phyloP scores from a whole-genome alignment of 352 stramenopile species.

The Globisporangium spiculum region DNA sequence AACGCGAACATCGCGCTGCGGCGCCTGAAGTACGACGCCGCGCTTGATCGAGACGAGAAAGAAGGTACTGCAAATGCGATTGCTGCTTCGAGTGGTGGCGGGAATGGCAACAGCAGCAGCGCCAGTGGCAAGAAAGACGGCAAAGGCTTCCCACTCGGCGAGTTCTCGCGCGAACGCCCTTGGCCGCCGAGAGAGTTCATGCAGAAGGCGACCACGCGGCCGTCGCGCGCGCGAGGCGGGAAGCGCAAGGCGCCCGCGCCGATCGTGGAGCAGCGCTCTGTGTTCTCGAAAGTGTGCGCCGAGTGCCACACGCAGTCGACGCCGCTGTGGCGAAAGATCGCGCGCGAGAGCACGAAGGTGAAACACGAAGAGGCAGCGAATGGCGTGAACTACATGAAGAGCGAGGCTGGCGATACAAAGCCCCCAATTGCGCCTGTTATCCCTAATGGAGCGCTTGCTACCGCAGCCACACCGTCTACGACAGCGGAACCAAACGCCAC shows the following conservation, averaged over 20 bases:
- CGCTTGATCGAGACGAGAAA: slow-evolving; percentile 13
- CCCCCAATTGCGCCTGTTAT: not conserved
- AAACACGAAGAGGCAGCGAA: not conserved
- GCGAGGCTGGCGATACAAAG: not conserved
- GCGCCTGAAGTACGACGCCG: slow-evolving; percentile 36
- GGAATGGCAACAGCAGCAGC: not conserved
- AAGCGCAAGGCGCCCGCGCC: slow-evolving; percentile 64
- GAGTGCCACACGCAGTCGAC: slow-evolving; percentile 63
- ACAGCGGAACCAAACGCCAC: not conserved
- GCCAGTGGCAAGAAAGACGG: slow-evolving; percentile 17
- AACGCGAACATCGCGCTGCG: slow-evolving; percentile 38
- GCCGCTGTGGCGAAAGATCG: slow-evolving; percentile 52
- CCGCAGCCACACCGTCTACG: not conserved
- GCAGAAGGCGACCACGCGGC: slow-evolving; percentile 49
- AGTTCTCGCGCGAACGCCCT: slow-evolving; percentile 53
- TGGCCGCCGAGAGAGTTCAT: slow-evolving; percentile 80
- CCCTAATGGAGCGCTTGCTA: not conserved
- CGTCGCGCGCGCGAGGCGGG: slow-evolving; percentile 34
- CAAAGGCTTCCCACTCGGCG: slow-evolving; percentile 21
- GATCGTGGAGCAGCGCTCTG: slow-evolving; percentile 40
- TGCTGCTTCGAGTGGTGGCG: not conserved
- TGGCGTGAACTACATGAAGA: slow-evolving; percentile 1
- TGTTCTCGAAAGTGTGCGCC: slow-evolving; percentile 29
- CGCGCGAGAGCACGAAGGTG: slow-evolving; percentile 2
- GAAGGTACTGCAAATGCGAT: slow-evolving; percentile 17